phyloP scores from a whole-genome alignment of 192 early-diverging fungal species.

The Backusella psychrophila region DNA sequence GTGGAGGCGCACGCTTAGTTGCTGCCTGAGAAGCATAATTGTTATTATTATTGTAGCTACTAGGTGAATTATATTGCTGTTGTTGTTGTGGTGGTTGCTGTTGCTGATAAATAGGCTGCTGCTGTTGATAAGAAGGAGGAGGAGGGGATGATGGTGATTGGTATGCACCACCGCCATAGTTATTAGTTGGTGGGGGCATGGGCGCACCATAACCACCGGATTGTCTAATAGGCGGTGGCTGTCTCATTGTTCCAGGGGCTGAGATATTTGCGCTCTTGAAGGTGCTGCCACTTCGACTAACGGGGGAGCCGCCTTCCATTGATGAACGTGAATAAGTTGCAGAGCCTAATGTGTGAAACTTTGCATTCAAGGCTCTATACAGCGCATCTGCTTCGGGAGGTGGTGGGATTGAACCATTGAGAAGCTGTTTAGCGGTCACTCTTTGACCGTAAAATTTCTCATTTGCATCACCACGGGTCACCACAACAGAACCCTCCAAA shows the following conservation, averaged over 20 bases:
- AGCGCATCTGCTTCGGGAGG: slow-evolving; percentile 79
- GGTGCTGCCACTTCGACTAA: neutral
- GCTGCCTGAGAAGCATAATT: neutral
- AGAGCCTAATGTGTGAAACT: slow-evolving; percentile 22
- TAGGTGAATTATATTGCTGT: neutral
- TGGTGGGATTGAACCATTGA: slow-evolving; percentile 70
- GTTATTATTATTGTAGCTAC: neutral
- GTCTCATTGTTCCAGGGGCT: slow-evolving; percentile 22
- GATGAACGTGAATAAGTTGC: slow-evolving; percentile 21
- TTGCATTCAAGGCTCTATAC: slow-evolving; percentile 66
- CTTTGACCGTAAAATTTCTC: slow-evolving; percentile 74
- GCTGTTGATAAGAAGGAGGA: neutral
- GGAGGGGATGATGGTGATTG: neutral
- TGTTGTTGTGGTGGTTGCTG: neutral
- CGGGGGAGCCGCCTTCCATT: neutral
- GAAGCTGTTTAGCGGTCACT: slow-evolving; percentile 78
- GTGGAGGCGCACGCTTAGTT: slow-evolving; percentile 35
- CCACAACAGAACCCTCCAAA: slow-evolving; percentile 70
- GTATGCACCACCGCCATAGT: neutral
- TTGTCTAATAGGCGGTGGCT: slow-evolving; percentile 12
- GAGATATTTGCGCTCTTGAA: slow-evolving; percentile 24
- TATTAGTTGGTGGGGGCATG: neutral
- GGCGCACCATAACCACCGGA: neutral
- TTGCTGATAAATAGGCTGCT: neutral
- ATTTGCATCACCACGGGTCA: slow-evolving; percentile 86